Base-by-base conservation (phyloP, 305 asterid genomes). In the Fraxinus greggii region DNA sequence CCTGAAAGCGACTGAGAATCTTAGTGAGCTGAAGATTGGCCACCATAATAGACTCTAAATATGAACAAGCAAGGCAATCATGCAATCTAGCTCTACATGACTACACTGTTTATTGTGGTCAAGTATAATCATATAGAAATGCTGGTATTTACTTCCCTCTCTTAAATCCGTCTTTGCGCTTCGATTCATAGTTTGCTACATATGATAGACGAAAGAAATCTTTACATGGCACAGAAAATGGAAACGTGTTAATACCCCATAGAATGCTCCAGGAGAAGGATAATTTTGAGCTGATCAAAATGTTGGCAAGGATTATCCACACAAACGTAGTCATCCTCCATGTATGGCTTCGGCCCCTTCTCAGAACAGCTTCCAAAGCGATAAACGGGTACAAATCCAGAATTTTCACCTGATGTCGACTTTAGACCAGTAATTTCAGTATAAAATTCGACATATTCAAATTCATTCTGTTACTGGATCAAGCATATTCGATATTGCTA, bases 331-430 rank as follows among this genome's bases (percentile, higher is more conserved):
- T 92, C 97, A 79, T 96, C 98, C 92, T 94, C 99, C 98, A 94
- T 96, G 77, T 80, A 90, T 56, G 87, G 86, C 89, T 96, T 96
- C 26, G 98, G 97, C 26, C 98, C 98, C 63, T 89, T 94, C 82
- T 96, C 98, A 12, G 97, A 92, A 81, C 92, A 93, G 89, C 94
- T 91, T 85, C 98, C 98, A 0, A 97, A 96, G 23, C 97, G 97
- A 83, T 89, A 92, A 61, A 75, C 76, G 23, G 98, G 98, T 38
- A 70, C 61, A 84, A 89, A 90, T 78, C 83, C 90, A 29, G 95
- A 88, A 82, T 88, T 91, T 83, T 88, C 91, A 78, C 83, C 79
- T 38, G 93, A 79, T 80, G 85, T 63, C 38, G 90, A 81, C 75
- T 86, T 90, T 67, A 69, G 80, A 76, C 90, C 87, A 84, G 29